These are phyloP conservation scores for Nyctanthes arbortristis DNA, from an alignment of 257 asterid genomes.

Conservation along the genomic window DNA sequence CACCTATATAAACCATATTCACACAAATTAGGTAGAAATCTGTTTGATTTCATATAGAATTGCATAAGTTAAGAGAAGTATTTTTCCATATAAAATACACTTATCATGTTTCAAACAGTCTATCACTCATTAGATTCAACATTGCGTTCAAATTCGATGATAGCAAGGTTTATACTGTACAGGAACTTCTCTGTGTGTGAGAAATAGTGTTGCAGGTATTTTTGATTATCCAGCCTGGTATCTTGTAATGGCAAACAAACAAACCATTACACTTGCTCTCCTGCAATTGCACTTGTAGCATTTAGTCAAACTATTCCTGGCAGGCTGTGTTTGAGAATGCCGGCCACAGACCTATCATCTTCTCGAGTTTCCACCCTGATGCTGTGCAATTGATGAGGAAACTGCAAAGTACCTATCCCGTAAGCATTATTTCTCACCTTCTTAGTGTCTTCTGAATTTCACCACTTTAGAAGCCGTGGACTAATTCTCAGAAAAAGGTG, in stretches of 20 bases:
- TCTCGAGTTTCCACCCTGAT: conserved; percentile 36
- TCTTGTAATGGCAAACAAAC: too few relatives aligned
- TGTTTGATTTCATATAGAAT: too few relatives aligned
- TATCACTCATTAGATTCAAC: conserved; percentile 29
- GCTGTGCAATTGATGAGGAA: conserved; percentile 24
- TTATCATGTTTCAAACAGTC: too few relatives aligned
- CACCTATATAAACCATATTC: too few relatives aligned
- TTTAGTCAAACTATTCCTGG: not conserved
- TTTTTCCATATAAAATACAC: too few relatives aligned
- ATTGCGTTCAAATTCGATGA: conserved; percentile 32
- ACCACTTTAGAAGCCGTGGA: not conserved
- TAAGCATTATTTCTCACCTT: conserved; percentile 8
- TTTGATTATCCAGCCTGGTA: too few relatives aligned
- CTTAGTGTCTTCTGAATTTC: not conserved
- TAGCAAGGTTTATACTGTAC: conserved; percentile 10
- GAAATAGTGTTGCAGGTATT: conserved; percentile 26
- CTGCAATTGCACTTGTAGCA: not conserved
- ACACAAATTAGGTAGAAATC: too few relatives aligned
- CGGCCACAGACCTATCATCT: conserved; percentile 20
- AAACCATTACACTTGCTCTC: not conserved
- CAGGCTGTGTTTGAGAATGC: conserved; percentile 30
- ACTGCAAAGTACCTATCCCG: conserved; percentile 30
- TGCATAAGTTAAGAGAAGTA: too few relatives aligned
- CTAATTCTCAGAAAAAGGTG: too few relatives aligned
- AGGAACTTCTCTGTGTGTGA: conserved; percentile 20